A percentile compares a stretch with the other conserved stretches of the same genome.
Evolutionary conservation across 208 protist genomes (phyloP).

Genomic region (Trypanosoma caninum): DNA sequence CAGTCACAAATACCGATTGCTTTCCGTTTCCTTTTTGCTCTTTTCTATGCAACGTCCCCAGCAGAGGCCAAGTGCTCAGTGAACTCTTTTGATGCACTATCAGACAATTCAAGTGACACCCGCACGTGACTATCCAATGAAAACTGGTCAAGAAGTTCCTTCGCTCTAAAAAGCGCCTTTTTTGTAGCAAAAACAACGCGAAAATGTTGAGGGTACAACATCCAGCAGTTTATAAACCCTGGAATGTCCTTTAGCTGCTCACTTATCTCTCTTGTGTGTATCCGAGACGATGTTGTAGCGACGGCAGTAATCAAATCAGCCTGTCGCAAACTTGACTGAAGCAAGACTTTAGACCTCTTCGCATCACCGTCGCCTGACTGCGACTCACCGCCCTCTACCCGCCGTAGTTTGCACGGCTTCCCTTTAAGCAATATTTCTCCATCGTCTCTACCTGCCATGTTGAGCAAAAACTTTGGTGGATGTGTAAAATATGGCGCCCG

Average conservation of each 20-base stretch:
- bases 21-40: too few species aligned
- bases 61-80: constrained; percentile 36
- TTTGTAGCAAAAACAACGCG: constrained; percentile 69
- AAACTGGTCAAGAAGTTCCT: constrained; percentile 83
- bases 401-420: constrained; percentile 17
- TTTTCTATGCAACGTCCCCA: constrained; percentile 21
- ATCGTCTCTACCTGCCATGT: constrained; percentile 16
- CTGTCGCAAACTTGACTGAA: constrained; percentile 44
- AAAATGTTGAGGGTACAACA: constrained; percentile 45
- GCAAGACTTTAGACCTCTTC: constrained; percentile 1
- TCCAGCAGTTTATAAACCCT: constrained; percentile 67
- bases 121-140: constrained; percentile 57
- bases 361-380: neutral
- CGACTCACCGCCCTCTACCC: too few species aligned
- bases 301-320: constrained; percentile 68
- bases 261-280: constrained; percentile 34
- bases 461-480: constrained; percentile 31
- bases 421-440: constrained; percentile 10
- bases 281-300: constrained; percentile 34
- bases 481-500: constrained; percentile 42
- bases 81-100: constrained; percentile 33
- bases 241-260: constrained; percentile 55
- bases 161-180: constrained; percentile 70
- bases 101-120: constrained; percentile 58
- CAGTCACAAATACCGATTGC: too few species aligned